Percentiles rank a stretch among this genome's conserved stretches.
Conservation (phyloP, 2,329 filamentous ascomycete species). For the Claviceps pazoutovae region DNA sequence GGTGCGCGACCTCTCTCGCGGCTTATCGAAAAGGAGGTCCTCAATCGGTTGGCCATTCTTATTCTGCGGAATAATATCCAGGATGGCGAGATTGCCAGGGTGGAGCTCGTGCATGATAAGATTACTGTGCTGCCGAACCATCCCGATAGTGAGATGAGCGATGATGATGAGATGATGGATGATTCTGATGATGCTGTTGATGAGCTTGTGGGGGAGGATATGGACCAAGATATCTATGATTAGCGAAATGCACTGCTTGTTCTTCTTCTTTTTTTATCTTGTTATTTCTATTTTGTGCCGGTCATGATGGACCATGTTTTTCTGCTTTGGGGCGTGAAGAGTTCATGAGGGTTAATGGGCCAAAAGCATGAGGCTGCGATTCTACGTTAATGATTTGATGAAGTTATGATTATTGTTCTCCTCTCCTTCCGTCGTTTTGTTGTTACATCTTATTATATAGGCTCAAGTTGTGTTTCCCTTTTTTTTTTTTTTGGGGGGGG, state of each 20-base stretch:
- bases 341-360: no score
- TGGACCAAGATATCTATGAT: conserved; percentile 44
- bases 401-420: background rate
- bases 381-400: background rate
- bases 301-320: no score
- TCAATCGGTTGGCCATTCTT: conserved; percentile 83
- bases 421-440: background rate
- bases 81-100: conserved; percentile 71
- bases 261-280: no score
- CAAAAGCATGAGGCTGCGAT: no score
- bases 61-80: conserved; percentile 74
- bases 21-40: conserved; percentile 91
- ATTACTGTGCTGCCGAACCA: conserved; percentile 79
- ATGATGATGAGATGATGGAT: conserved; percentile 61
- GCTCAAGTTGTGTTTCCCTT: background rate
- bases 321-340: no score
- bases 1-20: conserved; percentile 78
- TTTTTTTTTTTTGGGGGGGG: no score
- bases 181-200: conserved; percentile 59
- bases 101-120: conserved; percentile 66
- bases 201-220: conserved; percentile 47
- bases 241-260: conserved; percentile 10
- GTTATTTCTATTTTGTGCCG: no score
- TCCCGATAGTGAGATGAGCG: conserved; percentile 41
- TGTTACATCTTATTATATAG: background rate